Base-by-base conservation (phyloP, 805 yeast species). In the Monosporozyma siamensis region DNA sequence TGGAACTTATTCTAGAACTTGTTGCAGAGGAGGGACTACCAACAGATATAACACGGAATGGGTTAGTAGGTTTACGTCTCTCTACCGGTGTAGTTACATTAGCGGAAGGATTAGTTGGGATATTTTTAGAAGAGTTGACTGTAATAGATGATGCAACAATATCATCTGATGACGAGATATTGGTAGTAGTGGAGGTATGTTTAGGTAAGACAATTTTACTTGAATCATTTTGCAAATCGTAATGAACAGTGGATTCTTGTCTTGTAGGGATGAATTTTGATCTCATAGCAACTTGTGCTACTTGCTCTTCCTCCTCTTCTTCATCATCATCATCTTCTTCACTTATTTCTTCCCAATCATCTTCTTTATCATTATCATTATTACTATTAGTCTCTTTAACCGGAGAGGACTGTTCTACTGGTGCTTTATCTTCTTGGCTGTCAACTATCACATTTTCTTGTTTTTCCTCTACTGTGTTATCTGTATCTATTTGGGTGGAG, bases 41-140 rank as follows among this genome's bases (percentile, higher is more conserved):
- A 1, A 61, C 61, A 3, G 65, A 61, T 2, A 63, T 51, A 11
- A 63, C 67, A 29, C 66, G 50, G 48, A 63, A 63, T 20, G 65
- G 63, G 40, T 53, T 57, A 3, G 52, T 46, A 6, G 50, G 11
- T 25, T 34, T 40, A 26, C 31, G 38, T 4, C 34, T 25, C 12
- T 21, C 37, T n/a, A 22, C 18, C 4, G 26, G 25, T n/a, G 26
- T 34, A 6, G 26, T 4, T 8, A 11, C 4, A 32, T 32, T 25
- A 11, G 17, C 12, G 12, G 25, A 9, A 10, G 23, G n/a, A 18
- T 24, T 26, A 15, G 23, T 12, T 18, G 34, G 14, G 10, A 4
- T 7, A 9, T n/a, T 17, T 4, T 11, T 24, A 4, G 40, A 17
- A 11, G 14, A 18, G 5, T 32, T 14, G 6, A 32, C 35, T 8